Conservation (phyloP, 2,329 filamentous ascomycete species). For the Sporothrix pseudoabietina region DNA sequence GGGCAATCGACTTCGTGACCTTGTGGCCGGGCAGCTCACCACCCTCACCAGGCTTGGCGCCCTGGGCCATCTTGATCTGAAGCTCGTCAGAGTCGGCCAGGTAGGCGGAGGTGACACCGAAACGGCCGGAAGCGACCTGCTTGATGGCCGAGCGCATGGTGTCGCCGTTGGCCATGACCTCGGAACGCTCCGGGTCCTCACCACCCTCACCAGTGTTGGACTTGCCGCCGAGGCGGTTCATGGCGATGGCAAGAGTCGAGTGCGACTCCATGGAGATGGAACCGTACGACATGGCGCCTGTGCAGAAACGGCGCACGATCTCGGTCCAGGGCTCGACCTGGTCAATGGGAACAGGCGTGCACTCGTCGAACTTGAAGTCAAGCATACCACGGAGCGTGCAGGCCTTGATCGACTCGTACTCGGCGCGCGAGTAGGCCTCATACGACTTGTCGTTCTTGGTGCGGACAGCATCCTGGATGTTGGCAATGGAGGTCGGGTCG, state of each 20-base stretch:
- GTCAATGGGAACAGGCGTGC: conserved; percentile 83
- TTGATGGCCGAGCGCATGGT: conserved; percentile 98
- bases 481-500: conserved; percentile 90
- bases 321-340: conserved; percentile 98
- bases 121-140: conserved; percentile 93
- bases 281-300: conserved; percentile 97
- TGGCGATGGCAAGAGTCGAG: conserved; percentile 90
- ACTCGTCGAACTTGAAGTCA: conserved; percentile 93
- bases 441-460: conserved; percentile 99
- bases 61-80: conserved; percentile 99
- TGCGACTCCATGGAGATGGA: conserved; percentile 99
- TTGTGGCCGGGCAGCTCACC: conserved; percentile 97
- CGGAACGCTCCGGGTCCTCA: conserved; percentile 88
- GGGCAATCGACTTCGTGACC: conserved; percentile 89
- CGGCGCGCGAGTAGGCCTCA: conserved; percentile 89
- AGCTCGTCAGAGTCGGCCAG: conserved; percentile 93
- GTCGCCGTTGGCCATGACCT: conserved; percentile 85
- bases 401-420: conserved; percentile 95
- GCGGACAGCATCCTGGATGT: conserved; percentile 93
- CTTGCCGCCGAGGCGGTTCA: conserved; percentile 95
- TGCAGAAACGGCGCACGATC: conserved; percentile 94
- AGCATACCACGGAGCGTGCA: conserved; percentile 92
- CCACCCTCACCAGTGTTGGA: conserved; percentile 98
- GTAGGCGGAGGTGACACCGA: conserved; percentile 94
- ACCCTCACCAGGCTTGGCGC: conserved; percentile 95